phyloP scores from a whole-genome alignment of 306 rosid genomes.

The Pyrus bretschneideri region DNA sequence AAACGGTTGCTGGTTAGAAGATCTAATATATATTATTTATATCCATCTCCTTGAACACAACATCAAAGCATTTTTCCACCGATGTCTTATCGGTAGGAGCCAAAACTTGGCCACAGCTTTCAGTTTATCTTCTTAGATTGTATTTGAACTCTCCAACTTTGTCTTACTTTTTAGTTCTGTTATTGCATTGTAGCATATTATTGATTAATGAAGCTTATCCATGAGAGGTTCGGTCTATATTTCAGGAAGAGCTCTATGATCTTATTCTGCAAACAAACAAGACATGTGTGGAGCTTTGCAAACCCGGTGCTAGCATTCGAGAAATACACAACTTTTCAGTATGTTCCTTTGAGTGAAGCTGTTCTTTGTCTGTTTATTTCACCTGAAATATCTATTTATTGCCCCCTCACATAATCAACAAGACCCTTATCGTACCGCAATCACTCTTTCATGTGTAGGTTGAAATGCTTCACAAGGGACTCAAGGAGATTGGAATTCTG shows the following conservation, averaged over 20 bases:
- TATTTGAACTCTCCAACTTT: neutral
- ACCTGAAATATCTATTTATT: neutral
- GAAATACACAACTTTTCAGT: slow-evolving; percentile 83
- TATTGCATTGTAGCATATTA: neutral
- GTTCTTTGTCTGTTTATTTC: neutral
- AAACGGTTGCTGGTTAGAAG: neutral
- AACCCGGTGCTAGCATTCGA: slow-evolving; percentile 70
- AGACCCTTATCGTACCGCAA: neutral
- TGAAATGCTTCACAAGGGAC: slow-evolving; percentile 70
- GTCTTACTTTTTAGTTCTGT: neutral
- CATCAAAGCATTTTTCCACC: neutral
- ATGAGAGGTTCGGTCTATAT: slow-evolving; percentile 11
- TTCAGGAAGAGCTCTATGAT: slow-evolving; percentile 85
- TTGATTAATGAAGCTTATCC: neutral
- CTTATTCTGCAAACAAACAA: slow-evolving; percentile 76
- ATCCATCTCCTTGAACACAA: neutral
- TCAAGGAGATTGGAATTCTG: slow-evolving; percentile 73
- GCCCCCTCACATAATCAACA: neutral
- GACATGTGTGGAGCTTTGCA: slow-evolving; percentile 77
- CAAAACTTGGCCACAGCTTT: neutral
- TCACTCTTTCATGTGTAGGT: slow-evolving; percentile 41
- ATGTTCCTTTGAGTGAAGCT: slow-evolving; percentile 7
- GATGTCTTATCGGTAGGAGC: neutral
- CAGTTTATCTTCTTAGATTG: neutral
- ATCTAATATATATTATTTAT: neutral